Evolutionary conservation across 2,329 filamentous ascomycete genomes (phyloP).

Genomic region (Dothistroma pini): DNA sequence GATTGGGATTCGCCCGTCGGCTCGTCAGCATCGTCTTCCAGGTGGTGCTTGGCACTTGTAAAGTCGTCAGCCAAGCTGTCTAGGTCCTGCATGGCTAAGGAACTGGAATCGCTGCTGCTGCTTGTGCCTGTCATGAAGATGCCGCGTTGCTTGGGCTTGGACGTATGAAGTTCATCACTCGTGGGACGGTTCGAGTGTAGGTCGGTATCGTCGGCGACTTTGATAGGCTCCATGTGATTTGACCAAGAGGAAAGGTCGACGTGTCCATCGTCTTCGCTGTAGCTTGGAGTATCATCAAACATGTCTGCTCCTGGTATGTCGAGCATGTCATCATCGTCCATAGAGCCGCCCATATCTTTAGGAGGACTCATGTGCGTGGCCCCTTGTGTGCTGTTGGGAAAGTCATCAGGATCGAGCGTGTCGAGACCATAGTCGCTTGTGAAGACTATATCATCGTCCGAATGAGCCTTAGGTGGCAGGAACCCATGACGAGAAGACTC

Average conservation of each 20-base stretch:
- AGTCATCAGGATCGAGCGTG: constrained; percentile 15
- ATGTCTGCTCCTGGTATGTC: constrained; percentile 7
- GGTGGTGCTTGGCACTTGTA: background rate
- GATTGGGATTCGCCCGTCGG: background rate
- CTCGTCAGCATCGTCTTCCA: background rate
- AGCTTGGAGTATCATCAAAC: background rate
- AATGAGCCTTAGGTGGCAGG: background rate
- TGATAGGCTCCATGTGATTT: background rate
- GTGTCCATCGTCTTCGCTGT: background rate
- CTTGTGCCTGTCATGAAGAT: constrained; percentile 13
- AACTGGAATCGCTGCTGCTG: constrained; percentile 6
- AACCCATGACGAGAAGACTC: background rate
- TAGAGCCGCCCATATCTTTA: background rate
- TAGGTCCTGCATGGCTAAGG: background rate
- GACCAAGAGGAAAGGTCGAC: constrained; percentile 4
- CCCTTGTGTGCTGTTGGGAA: constrained; percentile 5
- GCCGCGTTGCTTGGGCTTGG: background rate
- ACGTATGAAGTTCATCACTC: background rate
- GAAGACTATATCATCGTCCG: constrained; percentile 5
- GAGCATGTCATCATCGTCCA: constrained; percentile 22
- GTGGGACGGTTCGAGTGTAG: background rate
- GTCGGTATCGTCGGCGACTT: background rate
- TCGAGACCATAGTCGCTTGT: constrained; percentile 23
- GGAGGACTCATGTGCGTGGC: constrained; percentile 6
- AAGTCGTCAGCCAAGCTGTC: background rate